Percentiles rank a stretch among this genome's conserved stretches.
Evolutionary conservation across 73 alveolate species (phyloP).

Genomic region (Blepharisma stoltei): DNA sequence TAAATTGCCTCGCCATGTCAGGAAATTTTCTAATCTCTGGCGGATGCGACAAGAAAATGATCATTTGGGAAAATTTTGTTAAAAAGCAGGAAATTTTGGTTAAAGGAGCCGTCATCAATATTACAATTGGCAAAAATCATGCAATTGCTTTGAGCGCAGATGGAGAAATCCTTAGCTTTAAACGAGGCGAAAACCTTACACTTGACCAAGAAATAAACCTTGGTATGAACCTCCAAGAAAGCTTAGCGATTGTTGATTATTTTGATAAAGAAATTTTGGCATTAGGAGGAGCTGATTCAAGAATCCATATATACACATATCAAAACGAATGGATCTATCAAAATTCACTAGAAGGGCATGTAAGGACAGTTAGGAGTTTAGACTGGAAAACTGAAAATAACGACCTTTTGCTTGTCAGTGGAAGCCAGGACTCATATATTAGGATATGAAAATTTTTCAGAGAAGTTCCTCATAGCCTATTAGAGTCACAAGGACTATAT

Average conservation of each 20-base stretch:
- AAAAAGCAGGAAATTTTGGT: not conserved
- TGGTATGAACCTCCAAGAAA: conserved; percentile 4
- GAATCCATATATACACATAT: conserved; percentile 35
- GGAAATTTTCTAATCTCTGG: not conserved
- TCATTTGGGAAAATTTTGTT: not conserved
- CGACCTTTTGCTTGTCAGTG: conserved; percentile 36
- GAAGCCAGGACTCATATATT: conserved; percentile 34
- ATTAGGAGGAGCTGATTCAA: conserved; percentile 41
- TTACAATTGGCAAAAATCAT: not conserved
- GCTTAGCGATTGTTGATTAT: not conserved
- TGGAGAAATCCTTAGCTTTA: not conserved
- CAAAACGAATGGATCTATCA: conserved; percentile 13
- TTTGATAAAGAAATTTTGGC: not conserved
- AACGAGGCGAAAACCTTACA: not conserved
- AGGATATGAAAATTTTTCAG: conserved; percentile 39
- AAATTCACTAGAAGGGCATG: conserved; percentile 41
- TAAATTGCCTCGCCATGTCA: not conserved
- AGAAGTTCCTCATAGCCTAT: not conserved
- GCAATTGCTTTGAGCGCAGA: not conserved
- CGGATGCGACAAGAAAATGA: not conserved
- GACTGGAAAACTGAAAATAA: conserved; percentile 1
- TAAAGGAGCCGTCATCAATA: not conserved
- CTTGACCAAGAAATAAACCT: not conserved
- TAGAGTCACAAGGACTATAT: conserved; percentile 40
- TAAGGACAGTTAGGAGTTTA: conserved; percentile 31